Evolutionary conservation across 2,329 filamentous ascomycete species (phyloP).

Genomic region (Paecilomyces sp.): DNA sequence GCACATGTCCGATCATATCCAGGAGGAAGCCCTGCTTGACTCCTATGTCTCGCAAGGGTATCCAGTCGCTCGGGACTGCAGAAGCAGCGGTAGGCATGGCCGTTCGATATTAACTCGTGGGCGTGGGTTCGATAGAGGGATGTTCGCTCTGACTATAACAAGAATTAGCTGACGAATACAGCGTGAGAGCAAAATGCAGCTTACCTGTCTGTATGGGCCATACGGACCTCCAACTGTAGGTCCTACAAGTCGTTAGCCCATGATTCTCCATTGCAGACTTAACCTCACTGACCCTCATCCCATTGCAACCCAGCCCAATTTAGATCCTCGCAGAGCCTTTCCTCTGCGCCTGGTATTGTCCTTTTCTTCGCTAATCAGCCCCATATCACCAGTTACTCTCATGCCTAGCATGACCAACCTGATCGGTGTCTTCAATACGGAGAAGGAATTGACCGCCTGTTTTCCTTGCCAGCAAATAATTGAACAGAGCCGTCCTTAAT

Average conservation of each 20-base stretch:
- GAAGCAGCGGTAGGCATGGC: slow-evolving; percentile 87
- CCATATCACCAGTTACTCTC: not conserved
- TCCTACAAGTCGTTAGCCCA: slow-evolving; percentile 40
- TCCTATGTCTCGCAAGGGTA: slow-evolving; percentile 56
- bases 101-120: slow-evolving; percentile 58
- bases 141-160: slow-evolving; percentile 66
- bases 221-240: slow-evolving; percentile 73
- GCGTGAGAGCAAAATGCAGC: slow-evolving; percentile 1
- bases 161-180: slow-evolving; percentile 7
- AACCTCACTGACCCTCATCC: slow-evolving; percentile 67
- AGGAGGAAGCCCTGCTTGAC: slow-evolving; percentile 50
- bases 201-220: slow-evolving; percentile 79
- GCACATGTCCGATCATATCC: slow-evolving; percentile 70
- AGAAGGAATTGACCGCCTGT: slow-evolving; percentile 87
- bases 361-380: slow-evolving; percentile 57
- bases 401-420: slow-evolving; percentile 46
- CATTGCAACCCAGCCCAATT: slow-evolving; percentile 83
- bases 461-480: slow-evolving; percentile 80
- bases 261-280: not conserved
- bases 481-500: slow-evolving; percentile 87
- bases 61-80: slow-evolving; percentile 68
- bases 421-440: slow-evolving; percentile 91
- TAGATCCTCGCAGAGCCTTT: slow-evolving; percentile 69
- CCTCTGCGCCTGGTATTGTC: slow-evolving; percentile 71
- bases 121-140: slow-evolving; percentile 65